Base-by-base conservation (phyloP, 1,139 yeast genomes). In the Kurtzmaniella natalensis region DNA sequence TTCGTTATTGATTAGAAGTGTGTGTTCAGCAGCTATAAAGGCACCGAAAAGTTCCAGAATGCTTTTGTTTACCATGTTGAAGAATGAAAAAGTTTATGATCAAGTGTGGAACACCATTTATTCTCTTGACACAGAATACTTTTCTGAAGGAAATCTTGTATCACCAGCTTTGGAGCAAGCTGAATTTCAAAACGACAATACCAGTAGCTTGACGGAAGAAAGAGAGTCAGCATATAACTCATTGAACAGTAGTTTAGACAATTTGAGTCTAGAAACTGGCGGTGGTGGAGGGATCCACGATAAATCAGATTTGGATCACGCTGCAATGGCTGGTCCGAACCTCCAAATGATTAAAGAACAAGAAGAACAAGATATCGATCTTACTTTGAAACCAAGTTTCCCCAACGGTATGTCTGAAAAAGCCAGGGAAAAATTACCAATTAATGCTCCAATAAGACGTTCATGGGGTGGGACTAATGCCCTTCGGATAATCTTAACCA, bases 391-490 rank as follows among this genome's bases (percentile, higher is more conserved):
- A 35, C 72, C 75, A 14, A 58, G 48, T 16, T 66, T 58, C 26
- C 88, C 86, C 1, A 55, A 70, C 2, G 89, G 89, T 3, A 73
- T 82, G 80, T 74, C 86, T 0, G 54, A 55, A 13, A 72, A 63
- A 38, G 76, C 79, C 1, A 72, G 72, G 35, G 76, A 78, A n/a
- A 85, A 84, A 47, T 54, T 65, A 18, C 76, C 78, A 0, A 60
- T 61, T 31, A 72, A 70, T 35, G 64, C 72, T 2, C 69, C 79
- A 1, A 51, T 81, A 19, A 57, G 61, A 18, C 53, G 66, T 25
- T 62, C 76, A 0, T 81, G 89, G 88, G 70, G 78, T 7, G 89
- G 89, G 1, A 60, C 62, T 32, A 69, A 67, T 28, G 66, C 82
- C 0, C 59, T 80, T 13, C 46, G 61, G 7, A 53, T 72, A 1